phyloP scores from a whole-genome alignment of 192 early-diverging fungal genomes.

The Podila epicladia region DNA sequence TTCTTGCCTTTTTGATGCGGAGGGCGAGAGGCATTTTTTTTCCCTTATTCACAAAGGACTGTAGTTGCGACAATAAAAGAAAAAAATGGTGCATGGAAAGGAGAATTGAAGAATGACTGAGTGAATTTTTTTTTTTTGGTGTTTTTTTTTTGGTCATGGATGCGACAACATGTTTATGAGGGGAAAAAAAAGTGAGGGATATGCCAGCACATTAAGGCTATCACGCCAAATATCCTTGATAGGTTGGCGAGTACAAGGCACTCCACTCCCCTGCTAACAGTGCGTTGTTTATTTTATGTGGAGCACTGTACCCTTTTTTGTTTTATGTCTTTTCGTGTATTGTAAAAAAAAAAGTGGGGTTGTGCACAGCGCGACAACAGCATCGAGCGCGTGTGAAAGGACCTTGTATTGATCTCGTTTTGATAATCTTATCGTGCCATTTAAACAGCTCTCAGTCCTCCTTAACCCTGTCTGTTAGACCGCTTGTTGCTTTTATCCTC shows the following conservation, averaged over 20 bases:
- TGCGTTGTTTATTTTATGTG: too few species aligned
- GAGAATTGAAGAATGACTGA: background rate
- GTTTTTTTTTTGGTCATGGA: too few species aligned
- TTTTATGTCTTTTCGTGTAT: too few species aligned
- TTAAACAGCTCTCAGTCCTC: background rate
- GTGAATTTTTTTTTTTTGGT: background rate
- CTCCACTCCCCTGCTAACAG: too few species aligned
- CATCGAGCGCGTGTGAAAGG: background rate
- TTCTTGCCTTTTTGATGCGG: background rate
- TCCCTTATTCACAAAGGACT: background rate
- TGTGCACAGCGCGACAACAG: too few species aligned
- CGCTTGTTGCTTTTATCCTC: background rate
- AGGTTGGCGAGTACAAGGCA: too few species aligned
- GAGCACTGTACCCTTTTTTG: too few species aligned
- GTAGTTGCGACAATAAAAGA: background rate
- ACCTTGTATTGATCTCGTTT: background rate
- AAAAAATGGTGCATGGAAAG: background rate
- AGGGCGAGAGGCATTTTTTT: constrained; percentile 1
- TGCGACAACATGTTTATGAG: too few species aligned
- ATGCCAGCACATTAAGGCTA: too few species aligned
- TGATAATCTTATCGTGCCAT: background rate
- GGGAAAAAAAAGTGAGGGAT: too few species aligned
- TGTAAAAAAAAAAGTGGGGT: too few species aligned
- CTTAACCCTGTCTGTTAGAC: background rate
- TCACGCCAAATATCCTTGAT: too few species aligned